A percentile compares a stretch with the other conserved stretches of the same genome.
Evolutionary conservation across 345 rosid genomes (phyloP).

Genomic region (Populus tremula): DNA sequence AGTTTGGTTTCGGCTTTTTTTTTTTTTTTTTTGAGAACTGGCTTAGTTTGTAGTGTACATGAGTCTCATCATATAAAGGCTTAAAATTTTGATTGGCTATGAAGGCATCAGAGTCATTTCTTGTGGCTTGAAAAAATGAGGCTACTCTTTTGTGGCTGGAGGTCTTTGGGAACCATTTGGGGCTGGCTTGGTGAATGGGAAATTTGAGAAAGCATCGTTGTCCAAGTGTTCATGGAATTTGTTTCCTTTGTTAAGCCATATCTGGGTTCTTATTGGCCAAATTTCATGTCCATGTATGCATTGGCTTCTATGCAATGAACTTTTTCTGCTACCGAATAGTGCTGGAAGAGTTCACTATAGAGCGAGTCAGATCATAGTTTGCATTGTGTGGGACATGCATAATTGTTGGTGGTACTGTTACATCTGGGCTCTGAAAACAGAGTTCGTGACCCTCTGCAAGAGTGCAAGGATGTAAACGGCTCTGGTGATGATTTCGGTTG

Average conservation of each 20-base stretch:
- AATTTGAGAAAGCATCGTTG: not conserved
- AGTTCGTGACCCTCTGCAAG: not conserved
- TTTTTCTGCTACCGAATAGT: not conserved
- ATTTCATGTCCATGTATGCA: not conserved
- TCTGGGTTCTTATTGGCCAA: not conserved
- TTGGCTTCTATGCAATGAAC: not conserved
- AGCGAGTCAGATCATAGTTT: not conserved
- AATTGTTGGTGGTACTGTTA: not conserved
- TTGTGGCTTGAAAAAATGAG: not conserved
- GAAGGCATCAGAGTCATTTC: not conserved
- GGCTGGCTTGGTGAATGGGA: not conserved
- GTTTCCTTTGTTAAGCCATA: not conserved
- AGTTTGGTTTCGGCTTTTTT: too few species aligned
- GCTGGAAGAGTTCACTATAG: conserved; percentile 3
- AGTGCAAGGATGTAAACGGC: not conserved
- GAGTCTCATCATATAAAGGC: not conserved
- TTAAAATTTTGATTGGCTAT: not conserved
- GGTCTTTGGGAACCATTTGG: not conserved
- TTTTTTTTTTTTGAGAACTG: not conserved
- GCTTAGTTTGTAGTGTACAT: not conserved
- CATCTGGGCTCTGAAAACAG: not conserved
- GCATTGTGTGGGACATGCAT: not conserved
- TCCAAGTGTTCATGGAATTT: not conserved
- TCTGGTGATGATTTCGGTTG: not conserved
- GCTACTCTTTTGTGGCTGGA: not conserved